phyloP scores from a whole-genome alignment of 2,329 filamentous ascomycete genomes.

The Metarhizium rileyi region DNA sequence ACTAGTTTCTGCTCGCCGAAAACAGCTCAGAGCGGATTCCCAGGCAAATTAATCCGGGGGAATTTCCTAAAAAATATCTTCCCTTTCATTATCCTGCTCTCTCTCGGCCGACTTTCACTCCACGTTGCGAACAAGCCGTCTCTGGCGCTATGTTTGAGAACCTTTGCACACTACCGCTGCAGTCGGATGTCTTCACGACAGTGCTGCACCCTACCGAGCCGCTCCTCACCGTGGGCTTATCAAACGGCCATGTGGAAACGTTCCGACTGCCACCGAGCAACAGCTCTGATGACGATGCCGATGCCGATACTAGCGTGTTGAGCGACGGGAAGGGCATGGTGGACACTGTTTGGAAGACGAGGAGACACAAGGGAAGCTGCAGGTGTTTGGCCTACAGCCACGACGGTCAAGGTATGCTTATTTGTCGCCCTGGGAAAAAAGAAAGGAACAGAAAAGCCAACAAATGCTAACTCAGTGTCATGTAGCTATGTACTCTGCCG shows the following conservation, averaged over 20 bases:
- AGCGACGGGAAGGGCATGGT: conserved; percentile 63
- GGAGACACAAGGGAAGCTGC: conserved; percentile 90
- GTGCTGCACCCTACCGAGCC: conserved; percentile 77
- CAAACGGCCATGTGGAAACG: conserved; percentile 76
- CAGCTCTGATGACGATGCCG: conserved; percentile 40
- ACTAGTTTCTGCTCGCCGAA: no score
- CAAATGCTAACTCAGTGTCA: conserved; percentile 4
- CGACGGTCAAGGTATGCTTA: conserved; percentile 58
- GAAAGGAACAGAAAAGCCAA: neutral
- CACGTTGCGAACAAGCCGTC: neutral
- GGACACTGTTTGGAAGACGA: conserved; percentile 76
- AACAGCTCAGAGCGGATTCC: no score
- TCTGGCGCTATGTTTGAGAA: conserved; percentile 67
- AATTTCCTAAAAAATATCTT: no score
- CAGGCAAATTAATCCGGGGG: no score
- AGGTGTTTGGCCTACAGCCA: conserved; percentile 67
- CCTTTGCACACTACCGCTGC: conserved; percentile 78
- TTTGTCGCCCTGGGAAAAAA: conserved; percentile 10
- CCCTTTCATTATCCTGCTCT: no score
- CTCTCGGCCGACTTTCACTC: neutral
- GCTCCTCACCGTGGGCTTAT: conserved; percentile 75
- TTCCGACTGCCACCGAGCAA: conserved; percentile 57
- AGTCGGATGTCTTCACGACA: conserved; percentile 80
- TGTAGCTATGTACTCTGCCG: conserved; percentile 52
- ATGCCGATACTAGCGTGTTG: conserved; percentile 38